Percentiles rank a stretch among this genome's conserved stretches.
phyloP scores from a whole-genome alignment of 495 filamentous ascomycete genomes.

The Sordaria brevicollis region DNA sequence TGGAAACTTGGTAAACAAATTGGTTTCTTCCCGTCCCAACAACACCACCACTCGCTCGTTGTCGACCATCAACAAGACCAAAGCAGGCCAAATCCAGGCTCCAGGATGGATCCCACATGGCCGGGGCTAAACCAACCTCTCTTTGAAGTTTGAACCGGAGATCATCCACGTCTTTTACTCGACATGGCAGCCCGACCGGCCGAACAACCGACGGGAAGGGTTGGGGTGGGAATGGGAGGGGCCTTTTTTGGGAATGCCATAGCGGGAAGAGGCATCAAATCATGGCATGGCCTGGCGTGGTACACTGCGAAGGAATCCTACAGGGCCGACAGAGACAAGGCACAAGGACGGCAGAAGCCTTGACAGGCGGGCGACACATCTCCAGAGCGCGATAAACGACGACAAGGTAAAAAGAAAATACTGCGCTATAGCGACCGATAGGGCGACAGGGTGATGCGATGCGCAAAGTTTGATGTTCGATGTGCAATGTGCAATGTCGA shows the following conservation, averaged over 20 bases:
- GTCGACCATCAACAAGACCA: neutral
- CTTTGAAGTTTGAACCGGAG: neutral
- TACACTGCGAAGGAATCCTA: neutral
- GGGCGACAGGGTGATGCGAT: neutral
- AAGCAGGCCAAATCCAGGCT: neutral
- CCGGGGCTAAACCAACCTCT: neutral
- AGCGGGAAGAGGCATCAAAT: neutral
- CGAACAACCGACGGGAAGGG: neutral
- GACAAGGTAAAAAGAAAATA: neutral
- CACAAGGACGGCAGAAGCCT: neutral
- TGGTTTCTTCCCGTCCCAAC: too few relatives aligned
- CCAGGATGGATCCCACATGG: neutral
- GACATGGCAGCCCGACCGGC: neutral
- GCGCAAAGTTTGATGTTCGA: neutral
- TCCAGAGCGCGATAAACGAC: neutral
- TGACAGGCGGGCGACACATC: neutral
- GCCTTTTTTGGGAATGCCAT: neutral
- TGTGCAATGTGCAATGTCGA: neutral
- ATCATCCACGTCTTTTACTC: neutral
- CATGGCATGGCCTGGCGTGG: neutral
- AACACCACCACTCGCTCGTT: neutral
- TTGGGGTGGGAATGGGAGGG: neutral
- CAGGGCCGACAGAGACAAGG: neutral
- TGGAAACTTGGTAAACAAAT: neutral
- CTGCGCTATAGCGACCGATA: neutral